Conservation (phyloP, 1,139 yeast genomes). For the Pichia sp. region DNA sequence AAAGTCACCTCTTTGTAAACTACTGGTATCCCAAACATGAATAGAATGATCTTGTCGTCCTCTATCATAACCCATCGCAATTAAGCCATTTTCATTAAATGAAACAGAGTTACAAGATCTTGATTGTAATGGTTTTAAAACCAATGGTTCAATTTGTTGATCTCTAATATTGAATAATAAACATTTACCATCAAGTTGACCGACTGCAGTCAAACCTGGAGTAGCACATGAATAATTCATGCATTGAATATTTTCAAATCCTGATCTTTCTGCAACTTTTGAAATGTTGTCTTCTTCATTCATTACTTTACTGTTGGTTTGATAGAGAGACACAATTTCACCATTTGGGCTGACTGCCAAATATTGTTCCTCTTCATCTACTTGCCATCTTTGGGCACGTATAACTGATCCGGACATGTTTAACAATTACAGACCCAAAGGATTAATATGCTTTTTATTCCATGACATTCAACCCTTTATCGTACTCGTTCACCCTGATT, state of each 20-base stretch:
- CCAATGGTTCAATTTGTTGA: conserved; percentile 34
- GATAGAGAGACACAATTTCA: conserved; percentile 59
- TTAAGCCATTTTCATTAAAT: conserved; percentile 56
- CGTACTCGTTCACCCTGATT: too few species aligned
- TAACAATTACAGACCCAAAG: too few species aligned
- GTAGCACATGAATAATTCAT: conserved; percentile 54
- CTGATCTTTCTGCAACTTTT: conserved; percentile 49
- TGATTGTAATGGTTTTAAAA: conserved; percentile 58
- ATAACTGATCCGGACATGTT: conserved; percentile 28
- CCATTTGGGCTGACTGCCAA: conserved; percentile 63
- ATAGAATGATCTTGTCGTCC: conserved; percentile 73
- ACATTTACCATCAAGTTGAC: conserved; percentile 66
- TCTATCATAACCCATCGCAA: conserved; percentile 79
- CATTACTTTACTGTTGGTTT: conserved; percentile 33
- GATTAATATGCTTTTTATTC: too few species aligned
- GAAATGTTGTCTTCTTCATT: conserved; percentile 38
- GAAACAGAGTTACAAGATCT: conserved; percentile 74
- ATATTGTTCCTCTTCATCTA: conserved; percentile 26
- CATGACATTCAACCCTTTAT: too few species aligned
- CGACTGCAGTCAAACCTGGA: conserved; percentile 63
- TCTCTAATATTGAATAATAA: conserved; percentile 55
- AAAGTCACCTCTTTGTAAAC: conserved; percentile 43
- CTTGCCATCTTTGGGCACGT: conserved; percentile 27
- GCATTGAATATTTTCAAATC: conserved; percentile 69
- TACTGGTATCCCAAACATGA: conserved; percentile 76